A percentile compares a stretch with the other conserved stretches of the same genome.
phyloP scores from a whole-genome alignment of 2,329 filamentous ascomycete species.

The Fusarium acutatum region DNA sequence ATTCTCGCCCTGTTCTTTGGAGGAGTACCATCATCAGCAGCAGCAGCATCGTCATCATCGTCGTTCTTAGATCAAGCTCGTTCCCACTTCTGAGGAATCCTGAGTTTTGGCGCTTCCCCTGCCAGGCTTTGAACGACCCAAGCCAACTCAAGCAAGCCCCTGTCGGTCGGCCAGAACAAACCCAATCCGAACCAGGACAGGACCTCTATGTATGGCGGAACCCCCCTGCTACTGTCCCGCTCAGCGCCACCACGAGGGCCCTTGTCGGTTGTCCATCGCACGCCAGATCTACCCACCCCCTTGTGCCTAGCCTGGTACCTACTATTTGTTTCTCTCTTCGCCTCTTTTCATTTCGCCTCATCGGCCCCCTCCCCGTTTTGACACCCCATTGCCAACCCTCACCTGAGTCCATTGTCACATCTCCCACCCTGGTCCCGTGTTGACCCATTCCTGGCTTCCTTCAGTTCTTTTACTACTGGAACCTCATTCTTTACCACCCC shows the following conservation, averaged over 20 bases:
- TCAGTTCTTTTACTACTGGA: constrained; percentile 34
- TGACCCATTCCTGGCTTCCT: constrained; percentile 41
- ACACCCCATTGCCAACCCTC: constrained; percentile 39
- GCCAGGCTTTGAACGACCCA: constrained; percentile 17
- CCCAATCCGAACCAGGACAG: constrained; percentile 28
- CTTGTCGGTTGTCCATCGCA: constrained; percentile 43
- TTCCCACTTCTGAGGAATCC: constrained; percentile 24
- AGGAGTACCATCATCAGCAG: constrained; percentile 23
- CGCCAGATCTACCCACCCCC: constrained; percentile 47
- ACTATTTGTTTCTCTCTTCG: constrained; percentile 36
- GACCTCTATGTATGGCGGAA: constrained; percentile 23
- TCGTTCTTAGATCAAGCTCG: constrained; percentile 20
- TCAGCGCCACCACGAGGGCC: constrained; percentile 48
- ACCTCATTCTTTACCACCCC: constrained; percentile 34
- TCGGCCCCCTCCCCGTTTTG: constrained; percentile 33
- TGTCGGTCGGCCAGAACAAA: constrained; percentile 27
- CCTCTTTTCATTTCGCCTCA: constrained; percentile 40
- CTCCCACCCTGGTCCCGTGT: constrained; percentile 41
- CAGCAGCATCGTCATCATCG: constrained; percentile 26
- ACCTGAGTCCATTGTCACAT: constrained; percentile 43
- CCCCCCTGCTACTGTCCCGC: constrained; percentile 41
- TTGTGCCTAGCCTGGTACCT: constrained; percentile 32
- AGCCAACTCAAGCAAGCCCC: constrained; percentile 26
- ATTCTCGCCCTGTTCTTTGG: constrained; percentile 22
- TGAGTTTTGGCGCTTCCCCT: constrained; percentile 22